A percentile compares a stretch with the other conserved stretches of the same genome.
phyloP scores from a whole-genome alignment of 768 basidiomycete genomes.

The Tylopilus subfusipes region DNA sequence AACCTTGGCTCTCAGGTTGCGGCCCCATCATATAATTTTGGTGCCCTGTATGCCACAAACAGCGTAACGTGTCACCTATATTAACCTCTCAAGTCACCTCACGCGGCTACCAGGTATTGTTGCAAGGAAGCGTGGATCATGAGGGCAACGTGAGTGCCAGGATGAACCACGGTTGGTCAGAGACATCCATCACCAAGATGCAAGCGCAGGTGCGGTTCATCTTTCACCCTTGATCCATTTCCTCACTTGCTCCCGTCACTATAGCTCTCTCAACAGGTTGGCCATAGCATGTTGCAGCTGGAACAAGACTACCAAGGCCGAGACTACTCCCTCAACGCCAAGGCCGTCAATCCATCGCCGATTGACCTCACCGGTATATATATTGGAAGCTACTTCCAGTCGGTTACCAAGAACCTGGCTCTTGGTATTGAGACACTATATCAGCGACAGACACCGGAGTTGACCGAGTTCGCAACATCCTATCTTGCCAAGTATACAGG shows the following conservation, averaged over 20 bases:
- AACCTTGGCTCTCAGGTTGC: slow-evolving; percentile 81
- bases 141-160: slow-evolving; percentile 88
- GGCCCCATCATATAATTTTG: slow-evolving; percentile 90
- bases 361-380: slow-evolving; percentile 88
- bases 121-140: slow-evolving; percentile 93
- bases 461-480: slow-evolving; percentile 67
- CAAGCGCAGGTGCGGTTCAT: slow-evolving; percentile 71
- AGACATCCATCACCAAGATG: slow-evolving; percentile 73
- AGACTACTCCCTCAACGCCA: slow-evolving; percentile 83
- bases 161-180: slow-evolving; percentile 85
- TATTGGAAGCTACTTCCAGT: slow-evolving; percentile 89
- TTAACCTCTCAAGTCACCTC: slow-evolving; percentile 20
- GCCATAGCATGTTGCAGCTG: slow-evolving; percentile 88
- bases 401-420: slow-evolving; percentile 85
- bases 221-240: not conserved
- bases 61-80: slow-evolving; percentile 44
- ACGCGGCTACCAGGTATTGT: slow-evolving; percentile 59
- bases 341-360: slow-evolving; percentile 89
- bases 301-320: slow-evolving; percentile 92
- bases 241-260: slow-evolving; percentile 12
- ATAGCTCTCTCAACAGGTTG: slow-evolving; percentile 70
- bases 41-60: slow-evolving; percentile 85
- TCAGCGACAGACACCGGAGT: slow-evolving; percentile 72
- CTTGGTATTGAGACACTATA: slow-evolving; percentile 82
- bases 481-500: slow-evolving; percentile 80